Percentiles rank a stretch among this genome's conserved stretches.
Conservation (phyloP, 352 stramenopile genomes). For the Blastocystis sp. region DNA sequence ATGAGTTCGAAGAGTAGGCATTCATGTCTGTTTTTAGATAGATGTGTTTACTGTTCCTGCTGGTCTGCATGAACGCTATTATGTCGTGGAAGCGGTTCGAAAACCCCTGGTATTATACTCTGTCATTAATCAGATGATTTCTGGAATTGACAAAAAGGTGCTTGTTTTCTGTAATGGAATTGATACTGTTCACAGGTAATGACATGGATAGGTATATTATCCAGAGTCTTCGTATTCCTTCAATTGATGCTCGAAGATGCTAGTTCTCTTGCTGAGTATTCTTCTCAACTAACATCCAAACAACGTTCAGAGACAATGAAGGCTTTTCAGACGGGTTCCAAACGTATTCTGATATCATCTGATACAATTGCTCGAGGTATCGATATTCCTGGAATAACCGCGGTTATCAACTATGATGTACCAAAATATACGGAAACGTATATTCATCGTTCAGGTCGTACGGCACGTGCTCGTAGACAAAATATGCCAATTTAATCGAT, state of each 20-base stretch:
- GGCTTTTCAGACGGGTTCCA: conserved; percentile 1
- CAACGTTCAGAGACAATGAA: conserved; percentile 22
- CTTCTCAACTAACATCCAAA: neutral
- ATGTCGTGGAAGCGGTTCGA: neutral
- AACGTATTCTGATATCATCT: conserved; percentile 76
- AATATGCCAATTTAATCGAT: conserved; percentile 77
- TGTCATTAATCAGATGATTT: neutral
- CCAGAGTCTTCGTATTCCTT: conserved; percentile 4
- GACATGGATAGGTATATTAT: neutral
- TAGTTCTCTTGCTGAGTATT: conserved; percentile 13
- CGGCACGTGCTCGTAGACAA: conserved; percentile 75
- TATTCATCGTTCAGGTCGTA: conserved; percentile 82
- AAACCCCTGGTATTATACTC: conserved; percentile 24
- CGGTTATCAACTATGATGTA: conserved; percentile 87
- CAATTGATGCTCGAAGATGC: neutral
- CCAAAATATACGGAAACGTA: conserved; percentile 84
- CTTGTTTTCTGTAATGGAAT: conserved; percentile 52
- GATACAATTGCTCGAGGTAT: conserved; percentile 85
- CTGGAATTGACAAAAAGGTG: neutral
- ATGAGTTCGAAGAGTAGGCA: conserved; percentile 6
- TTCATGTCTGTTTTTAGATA: neutral
- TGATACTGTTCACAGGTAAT: conserved; percentile 34
- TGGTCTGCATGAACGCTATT: conserved; percentile 3
- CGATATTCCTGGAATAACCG: conserved; percentile 80
- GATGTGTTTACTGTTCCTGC: conserved; percentile 32